These are phyloP conservation scores for Trichoderma polysporum DNA, from an alignment of 2,329 filamentous ascomycete genomes.

Conservation along the genomic window DNA sequence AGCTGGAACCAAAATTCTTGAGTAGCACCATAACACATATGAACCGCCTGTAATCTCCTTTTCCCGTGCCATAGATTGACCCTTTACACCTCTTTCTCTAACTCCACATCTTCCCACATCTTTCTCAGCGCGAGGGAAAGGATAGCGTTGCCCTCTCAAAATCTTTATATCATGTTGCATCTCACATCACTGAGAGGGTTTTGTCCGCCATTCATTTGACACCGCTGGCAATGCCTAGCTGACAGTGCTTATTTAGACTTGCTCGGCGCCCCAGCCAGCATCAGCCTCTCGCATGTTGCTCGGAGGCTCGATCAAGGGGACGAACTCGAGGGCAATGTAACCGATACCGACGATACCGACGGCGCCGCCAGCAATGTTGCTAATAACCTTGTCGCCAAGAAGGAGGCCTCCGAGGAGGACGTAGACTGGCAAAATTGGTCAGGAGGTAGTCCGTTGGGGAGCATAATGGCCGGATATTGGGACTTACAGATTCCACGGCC, in stretches of 20 bases:
- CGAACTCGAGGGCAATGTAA: slow-evolving; percentile 74
- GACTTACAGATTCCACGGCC: slow-evolving; percentile 89
- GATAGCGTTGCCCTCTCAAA: not conserved
- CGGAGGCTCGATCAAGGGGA: slow-evolving; percentile 76
- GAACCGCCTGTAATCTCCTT: not conserved
- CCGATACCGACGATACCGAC: slow-evolving; percentile 75
- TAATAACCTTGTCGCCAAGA: slow-evolving; percentile 64
- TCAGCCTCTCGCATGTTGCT: slow-evolving; percentile 80
- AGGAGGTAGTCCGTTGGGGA: not conserved
- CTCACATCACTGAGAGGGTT: not conserved
- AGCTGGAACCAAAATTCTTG: not conserved
- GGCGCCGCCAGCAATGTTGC: slow-evolving; percentile 73
- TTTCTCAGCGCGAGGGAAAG: not conserved
- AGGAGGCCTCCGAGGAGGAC: slow-evolving; percentile 89
- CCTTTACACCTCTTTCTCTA: not conserved
- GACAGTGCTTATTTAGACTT: slow-evolving; percentile 53
- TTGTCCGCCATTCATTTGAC: not conserved
- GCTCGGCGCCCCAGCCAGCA: slow-evolving; percentile 73
- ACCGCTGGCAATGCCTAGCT: not conserved
- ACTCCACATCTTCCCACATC: not conserved
- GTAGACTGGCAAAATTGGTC: slow-evolving; percentile 67
- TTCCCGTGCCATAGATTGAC: not conserved
- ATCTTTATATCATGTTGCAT: not conserved
- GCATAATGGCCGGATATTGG: not conserved
- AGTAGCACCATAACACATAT: not conserved